Base-by-base conservation (phyloP, 2,329 filamentous ascomycete genomes). In the Periconia macrospinosa region DNA sequence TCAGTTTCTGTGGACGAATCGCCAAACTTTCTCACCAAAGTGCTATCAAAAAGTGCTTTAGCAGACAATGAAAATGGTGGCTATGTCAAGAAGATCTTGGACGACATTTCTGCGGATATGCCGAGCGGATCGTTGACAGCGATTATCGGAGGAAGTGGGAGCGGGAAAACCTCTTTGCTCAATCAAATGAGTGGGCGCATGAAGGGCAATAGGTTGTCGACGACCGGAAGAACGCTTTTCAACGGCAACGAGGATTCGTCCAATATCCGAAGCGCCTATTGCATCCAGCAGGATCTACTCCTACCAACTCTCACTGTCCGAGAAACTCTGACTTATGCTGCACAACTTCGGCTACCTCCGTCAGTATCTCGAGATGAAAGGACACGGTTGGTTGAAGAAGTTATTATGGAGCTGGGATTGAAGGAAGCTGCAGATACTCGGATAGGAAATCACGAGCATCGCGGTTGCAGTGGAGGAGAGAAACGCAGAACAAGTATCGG, bases 391-490 rank as follows among this genome's bases (percentile, higher is more conserved):
- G 89, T 92, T 1, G 88, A 92, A 57, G 86, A 90, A 60, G 88
- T 92, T 19, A 91, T 92, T 43, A 75, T 88, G 9, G 88, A 92
- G 63, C 74, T 92, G 2, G 87, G 89, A 0, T 70, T 92, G 41
- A 91, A 91, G 68, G 88, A 92, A 59, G 91, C 89, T 53, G 89
- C 89, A 20, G 77, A 91, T 58, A 92, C 89, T 0, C 78, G 86
- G 9, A 89, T 92, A 49, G 89, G 89, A 1, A 88, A 86, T 61
- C 83, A 82, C 52, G 81, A 83, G 47, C 87, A 91, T 62, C 86
- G 89, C 44, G 89, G 89, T 0, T 92, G 89, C 63, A 91, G 88
- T 44, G 89, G 90, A 0, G 90, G 89, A 2, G 90, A 92, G 70
- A 92, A 91, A 76, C 79, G 89, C 56, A 78, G 89, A 30, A 88